Evolutionary conservation across 345 rosid genomes (phyloP).

Genomic region (Kernera saxatilis): DNA sequence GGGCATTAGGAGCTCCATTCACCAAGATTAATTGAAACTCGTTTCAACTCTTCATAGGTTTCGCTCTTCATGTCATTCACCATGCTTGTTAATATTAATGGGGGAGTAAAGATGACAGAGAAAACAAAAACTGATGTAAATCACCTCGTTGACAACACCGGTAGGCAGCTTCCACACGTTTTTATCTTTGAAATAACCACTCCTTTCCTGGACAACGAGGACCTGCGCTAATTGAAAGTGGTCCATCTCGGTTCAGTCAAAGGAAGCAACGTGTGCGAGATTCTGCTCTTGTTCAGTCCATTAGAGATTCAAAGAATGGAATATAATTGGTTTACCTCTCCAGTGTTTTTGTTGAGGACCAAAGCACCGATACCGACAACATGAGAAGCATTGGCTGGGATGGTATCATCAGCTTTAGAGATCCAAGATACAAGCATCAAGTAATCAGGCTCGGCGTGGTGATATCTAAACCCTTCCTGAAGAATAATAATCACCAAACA

Average conservation of each 20-base stretch:
- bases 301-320: background rate
- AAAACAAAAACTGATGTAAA: background rate
- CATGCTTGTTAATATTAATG: background rate
- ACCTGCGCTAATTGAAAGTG: constrained; percentile 35
- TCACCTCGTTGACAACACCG: constrained; percentile 69
- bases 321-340: constrained; percentile 41
- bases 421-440: constrained; percentile 80
- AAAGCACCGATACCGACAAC: constrained; percentile 70
- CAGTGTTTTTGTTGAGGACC: constrained; percentile 41
- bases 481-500: constrained; percentile 9
- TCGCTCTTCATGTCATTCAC: background rate
- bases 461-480: constrained; percentile 68
- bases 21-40: background rate
- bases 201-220: constrained; percentile 75
- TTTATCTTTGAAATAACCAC: constrained; percentile 48
- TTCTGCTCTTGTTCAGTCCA: background rate
- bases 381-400: constrained; percentile 76
- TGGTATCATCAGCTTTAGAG: constrained; percentile 30
- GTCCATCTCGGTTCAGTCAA: background rate
- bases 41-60: background rate
- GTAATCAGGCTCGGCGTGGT: constrained; percentile 66
- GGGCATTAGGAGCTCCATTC: background rate
- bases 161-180: constrained; percentile 84
- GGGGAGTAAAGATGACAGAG: background rate
- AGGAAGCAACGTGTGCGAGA: background rate